Percentiles rank a stretch among this genome's conserved stretches.
These are phyloP conservation scores for Gentiana macrophylla DNA, from an alignment of 257 asterid species.

Conservation along the genomic window DNA sequence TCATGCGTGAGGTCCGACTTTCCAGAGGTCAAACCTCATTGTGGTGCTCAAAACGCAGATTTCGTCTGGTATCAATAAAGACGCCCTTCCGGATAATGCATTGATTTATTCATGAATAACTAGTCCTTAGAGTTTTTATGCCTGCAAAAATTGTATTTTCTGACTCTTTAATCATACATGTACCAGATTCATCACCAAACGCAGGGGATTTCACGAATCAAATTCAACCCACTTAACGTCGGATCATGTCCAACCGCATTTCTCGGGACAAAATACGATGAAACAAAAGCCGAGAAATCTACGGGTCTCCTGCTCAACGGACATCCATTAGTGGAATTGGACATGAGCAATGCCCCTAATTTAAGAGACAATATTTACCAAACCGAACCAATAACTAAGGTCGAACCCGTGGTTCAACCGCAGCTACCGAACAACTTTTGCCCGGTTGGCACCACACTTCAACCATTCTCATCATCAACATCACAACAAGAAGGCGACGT, in stretches of 20 bases:
- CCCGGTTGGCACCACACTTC: slow-evolving; percentile 29
- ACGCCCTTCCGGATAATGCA: too few relatives aligned
- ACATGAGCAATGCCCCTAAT: slow-evolving; percentile 37
- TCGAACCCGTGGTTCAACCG: slow-evolving; percentile 22
- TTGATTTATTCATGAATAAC: too few relatives aligned
- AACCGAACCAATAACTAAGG: slow-evolving; percentile 32
- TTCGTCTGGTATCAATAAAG: too few relatives aligned
- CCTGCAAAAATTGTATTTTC: slow-evolving; percentile 2
- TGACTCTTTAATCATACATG: slow-evolving; percentile 11
- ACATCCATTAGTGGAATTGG: slow-evolving; percentile 53
- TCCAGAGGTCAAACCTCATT: too few relatives aligned
- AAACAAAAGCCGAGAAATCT: slow-evolving; percentile 32
- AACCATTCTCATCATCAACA: slow-evolving; percentile 28
- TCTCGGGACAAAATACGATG: slow-evolving; percentile 45
- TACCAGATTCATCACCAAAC: slow-evolving; percentile 40
- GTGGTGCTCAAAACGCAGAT: too few relatives aligned
- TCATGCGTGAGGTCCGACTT: too few relatives aligned
- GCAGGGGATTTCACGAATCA: slow-evolving; percentile 52
- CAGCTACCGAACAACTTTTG: slow-evolving; percentile 27
- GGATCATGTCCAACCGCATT: slow-evolving; percentile 37
- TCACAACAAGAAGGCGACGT: slow-evolving; percentile 27
- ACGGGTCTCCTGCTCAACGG: slow-evolving; percentile 39
- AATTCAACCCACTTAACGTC: slow-evolving; percentile 29
- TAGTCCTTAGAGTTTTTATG: too few relatives aligned
- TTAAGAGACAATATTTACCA: slow-evolving; percentile 37